phyloP scores from a whole-genome alignment of 129 eudicot species.

The Apium graveolens region DNA sequence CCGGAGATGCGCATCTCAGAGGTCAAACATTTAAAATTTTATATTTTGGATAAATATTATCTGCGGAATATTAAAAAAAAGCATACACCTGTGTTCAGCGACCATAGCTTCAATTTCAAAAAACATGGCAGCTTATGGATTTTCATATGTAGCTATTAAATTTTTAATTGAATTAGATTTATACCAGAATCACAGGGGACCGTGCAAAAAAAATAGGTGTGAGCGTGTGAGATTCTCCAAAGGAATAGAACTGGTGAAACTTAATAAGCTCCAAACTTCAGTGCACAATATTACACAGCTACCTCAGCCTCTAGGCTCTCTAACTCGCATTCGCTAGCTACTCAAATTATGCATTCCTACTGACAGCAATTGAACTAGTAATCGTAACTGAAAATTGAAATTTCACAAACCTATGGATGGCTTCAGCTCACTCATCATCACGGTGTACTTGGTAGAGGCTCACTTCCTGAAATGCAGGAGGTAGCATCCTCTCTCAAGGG shows the following conservation, averaged over 20 bases:
- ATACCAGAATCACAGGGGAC: no score
- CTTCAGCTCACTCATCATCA: constrained; percentile 17
- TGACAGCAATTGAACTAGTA: constrained; percentile 19
- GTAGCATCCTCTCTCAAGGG: constrained; percentile 61
- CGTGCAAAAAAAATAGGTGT: no score
- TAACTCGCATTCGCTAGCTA: constrained; percentile 10
- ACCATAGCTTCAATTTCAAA: no score
- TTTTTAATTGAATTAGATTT: no score
- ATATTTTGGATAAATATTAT: no score
- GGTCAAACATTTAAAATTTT: no score
- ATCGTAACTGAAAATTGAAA: constrained; percentile 14
- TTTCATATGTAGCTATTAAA: no score
- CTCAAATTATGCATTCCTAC: constrained; percentile 13
- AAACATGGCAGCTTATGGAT: no score
- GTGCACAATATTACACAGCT: constrained; percentile 17
- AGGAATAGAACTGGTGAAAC: neutral
- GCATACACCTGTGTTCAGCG: no score
- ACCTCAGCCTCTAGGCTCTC: constrained; percentile 17
- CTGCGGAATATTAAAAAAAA: no score
- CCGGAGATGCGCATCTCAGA: no score
- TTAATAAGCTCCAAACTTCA: constrained; percentile 13
- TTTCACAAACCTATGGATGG: constrained; percentile 21
- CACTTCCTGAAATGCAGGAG: constrained; percentile 65
- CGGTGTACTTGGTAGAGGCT: constrained; percentile 62
- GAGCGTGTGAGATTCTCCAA: neutral